Percentiles rank a stretch among this genome's conserved stretches.
These are phyloP conservation scores for Picea mariana DNA, from an alignment of 83 land plant species.

Conservation along the genomic window DNA sequence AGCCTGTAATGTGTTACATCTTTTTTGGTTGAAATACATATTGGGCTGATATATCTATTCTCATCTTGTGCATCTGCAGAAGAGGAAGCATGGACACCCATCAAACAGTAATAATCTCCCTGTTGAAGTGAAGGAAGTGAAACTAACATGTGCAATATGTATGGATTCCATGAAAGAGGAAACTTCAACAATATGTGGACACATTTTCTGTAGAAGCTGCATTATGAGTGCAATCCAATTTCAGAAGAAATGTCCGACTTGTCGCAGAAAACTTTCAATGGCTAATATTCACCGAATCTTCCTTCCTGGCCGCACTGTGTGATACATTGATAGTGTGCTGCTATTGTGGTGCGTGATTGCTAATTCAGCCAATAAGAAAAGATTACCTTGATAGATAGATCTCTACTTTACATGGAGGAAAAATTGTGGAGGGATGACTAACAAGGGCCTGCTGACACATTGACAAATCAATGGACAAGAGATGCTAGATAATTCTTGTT, in stretches of 20 bases:
- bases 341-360: neutral
- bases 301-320: conserved; percentile 39
- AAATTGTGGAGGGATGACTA: neutral
- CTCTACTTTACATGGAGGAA: neutral
- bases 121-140: conserved; percentile 22
- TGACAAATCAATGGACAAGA: neutral
- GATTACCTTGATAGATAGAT: neutral
- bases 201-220: conserved; percentile 72
- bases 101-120: conserved; percentile 11
- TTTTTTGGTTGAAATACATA: too few species aligned
- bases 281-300: conserved; percentile 63
- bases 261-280: conserved; percentile 53
- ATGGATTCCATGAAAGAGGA: conserved; percentile 74
- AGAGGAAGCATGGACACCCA: neutral
- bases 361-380: neutral
- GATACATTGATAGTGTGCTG: neutral
- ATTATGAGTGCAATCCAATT: conserved; percentile 51
- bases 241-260: conserved; percentile 76
- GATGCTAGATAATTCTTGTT: neutral
- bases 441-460: neutral
- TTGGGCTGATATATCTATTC: neutral
- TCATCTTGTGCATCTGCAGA: neutral
- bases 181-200: conserved; percentile 84
- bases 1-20: too few species aligned
- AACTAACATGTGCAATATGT: conserved; percentile 67